phyloP scores from a whole-genome alignment of 2,329 filamentous ascomycete genomes.

The Ceratocystis lukuohia region DNA sequence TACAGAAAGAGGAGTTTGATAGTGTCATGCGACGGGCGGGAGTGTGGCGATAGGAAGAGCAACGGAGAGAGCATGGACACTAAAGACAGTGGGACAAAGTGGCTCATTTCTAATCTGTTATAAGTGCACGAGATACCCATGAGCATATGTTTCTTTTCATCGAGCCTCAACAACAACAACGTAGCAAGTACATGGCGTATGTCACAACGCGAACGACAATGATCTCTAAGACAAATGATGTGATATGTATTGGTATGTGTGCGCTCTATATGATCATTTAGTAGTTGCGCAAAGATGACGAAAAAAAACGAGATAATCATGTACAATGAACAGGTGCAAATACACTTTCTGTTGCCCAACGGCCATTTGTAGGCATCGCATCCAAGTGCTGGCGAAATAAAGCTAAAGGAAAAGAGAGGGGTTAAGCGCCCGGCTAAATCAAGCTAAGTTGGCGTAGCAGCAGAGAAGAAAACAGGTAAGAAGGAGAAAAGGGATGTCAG shows the following conservation, averaged over 20 bases:
- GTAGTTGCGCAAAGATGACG: constrained; percentile 2
- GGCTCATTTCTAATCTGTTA: too few species aligned
- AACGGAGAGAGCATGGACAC: not conserved
- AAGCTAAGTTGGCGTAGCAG: not conserved
- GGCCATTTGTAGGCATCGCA: not conserved
- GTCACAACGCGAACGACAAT: not conserved
- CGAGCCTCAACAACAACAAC: too few species aligned
- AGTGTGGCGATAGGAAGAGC: constrained; percentile 49
- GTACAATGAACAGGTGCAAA: constrained; percentile 5
- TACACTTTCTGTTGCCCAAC: not conserved
- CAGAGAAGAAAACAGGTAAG: not conserved
- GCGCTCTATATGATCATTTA: not conserved
- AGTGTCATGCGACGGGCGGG: constrained; percentile 74
- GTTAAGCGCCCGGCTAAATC: not conserved
- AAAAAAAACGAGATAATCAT: not conserved
- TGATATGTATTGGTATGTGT: not conserved
- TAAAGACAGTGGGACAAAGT: not conserved
- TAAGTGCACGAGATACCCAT: too few species aligned
- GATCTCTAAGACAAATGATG: not conserved
- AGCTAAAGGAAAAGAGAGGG: not conserved
- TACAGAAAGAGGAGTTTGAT: constrained; percentile 69
- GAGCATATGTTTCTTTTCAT: too few species aligned
- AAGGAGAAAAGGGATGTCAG: not conserved
- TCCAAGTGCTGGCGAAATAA: not conserved
- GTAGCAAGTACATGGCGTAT: not conserved